Evolutionary conservation across 345 rosid species (phyloP).

Genomic region (Salix arbutifolia): DNA sequence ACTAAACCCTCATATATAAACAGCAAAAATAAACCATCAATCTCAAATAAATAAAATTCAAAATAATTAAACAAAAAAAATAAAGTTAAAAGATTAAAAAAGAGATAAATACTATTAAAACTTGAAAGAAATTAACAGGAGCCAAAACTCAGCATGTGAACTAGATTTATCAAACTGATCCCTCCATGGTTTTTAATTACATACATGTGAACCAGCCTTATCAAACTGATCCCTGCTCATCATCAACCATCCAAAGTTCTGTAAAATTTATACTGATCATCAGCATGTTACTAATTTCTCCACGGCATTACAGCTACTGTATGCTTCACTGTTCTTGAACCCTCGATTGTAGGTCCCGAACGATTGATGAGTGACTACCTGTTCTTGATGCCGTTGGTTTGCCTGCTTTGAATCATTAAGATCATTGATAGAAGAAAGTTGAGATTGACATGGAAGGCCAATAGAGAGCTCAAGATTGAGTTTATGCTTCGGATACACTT

Average conservation of each 20-base stretch:
- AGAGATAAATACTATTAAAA: too few species aligned
- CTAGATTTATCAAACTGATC: not conserved
- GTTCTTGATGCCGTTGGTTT: too few species aligned
- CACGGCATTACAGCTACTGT: not conserved
- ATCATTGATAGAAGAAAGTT: not conserved
- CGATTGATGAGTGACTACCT: not conserved
- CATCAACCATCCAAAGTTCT: not conserved
- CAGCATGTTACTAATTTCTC: not conserved
- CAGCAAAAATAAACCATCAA: too few species aligned
- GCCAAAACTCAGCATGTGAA: not conserved
- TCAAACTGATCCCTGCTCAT: not conserved
- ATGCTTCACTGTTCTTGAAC: constrained; percentile 9
- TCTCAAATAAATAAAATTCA: too few species aligned
- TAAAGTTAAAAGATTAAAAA: too few species aligned
- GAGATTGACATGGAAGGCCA: constrained; percentile 10
- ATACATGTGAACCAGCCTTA: not conserved
- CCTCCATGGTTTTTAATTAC: too few species aligned
- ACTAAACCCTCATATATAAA: too few species aligned
- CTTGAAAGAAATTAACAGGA: too few species aligned
- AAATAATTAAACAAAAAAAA: too few species aligned
- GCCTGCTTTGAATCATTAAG: too few species aligned
- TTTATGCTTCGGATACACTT: not conserved
- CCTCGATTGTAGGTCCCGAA: not conserved
- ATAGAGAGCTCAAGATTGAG: constrained; percentile 35
- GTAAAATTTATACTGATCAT: not conserved